phyloP scores from a whole-genome alignment of 2,329 filamentous ascomycete species.

The Ceratocystis albifundus region DNA sequence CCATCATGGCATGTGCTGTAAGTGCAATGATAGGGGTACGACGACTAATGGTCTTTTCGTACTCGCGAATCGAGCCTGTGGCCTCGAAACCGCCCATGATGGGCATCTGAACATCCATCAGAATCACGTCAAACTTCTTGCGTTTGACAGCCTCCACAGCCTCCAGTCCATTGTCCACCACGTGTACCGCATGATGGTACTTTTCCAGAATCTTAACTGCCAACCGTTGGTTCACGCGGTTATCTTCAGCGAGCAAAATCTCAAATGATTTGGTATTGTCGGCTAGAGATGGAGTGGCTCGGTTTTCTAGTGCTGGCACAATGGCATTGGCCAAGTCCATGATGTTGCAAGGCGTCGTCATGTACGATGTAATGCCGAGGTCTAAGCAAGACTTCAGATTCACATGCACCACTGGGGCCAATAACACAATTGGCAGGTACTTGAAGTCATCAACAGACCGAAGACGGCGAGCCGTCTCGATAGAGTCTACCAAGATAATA shows the following conservation, averaged over 20 bases:
- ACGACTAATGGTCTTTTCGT: constrained; percentile 69
- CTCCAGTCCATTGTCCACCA: constrained; percentile 89
- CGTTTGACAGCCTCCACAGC: constrained; percentile 86
- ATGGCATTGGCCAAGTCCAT: constrained; percentile 94
- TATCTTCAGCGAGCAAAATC: constrained; percentile 91
- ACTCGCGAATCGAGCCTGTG: constrained; percentile 91
- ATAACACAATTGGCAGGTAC: constrained; percentile 87
- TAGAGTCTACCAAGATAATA: constrained; percentile 89
- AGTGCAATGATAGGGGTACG: constrained; percentile 92
- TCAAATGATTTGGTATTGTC: constrained; percentile 94
- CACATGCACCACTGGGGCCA: constrained; percentile 81
- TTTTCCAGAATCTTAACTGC: constrained; percentile 96
- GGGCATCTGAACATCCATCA: constrained; percentile 99
- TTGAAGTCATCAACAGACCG: constrained; percentile 90
- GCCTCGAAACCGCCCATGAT: constrained; percentile 98
- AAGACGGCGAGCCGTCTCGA: constrained; percentile 75
- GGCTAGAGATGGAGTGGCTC: constrained; percentile 78
- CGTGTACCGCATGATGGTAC: constrained; percentile 83
- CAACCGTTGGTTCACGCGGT: constrained; percentile 89
- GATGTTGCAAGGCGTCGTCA: constrained; percentile 90
- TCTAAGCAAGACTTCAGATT: constrained; percentile 88
- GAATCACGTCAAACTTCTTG: constrained; percentile 86
- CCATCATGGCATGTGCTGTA: constrained; percentile 97
- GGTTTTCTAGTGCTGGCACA: constrained; percentile 86
- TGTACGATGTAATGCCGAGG: constrained; percentile 94